Conservation (phyloP, 495 filamentous ascomycete species). For the Thozetella sp. region DNA sequence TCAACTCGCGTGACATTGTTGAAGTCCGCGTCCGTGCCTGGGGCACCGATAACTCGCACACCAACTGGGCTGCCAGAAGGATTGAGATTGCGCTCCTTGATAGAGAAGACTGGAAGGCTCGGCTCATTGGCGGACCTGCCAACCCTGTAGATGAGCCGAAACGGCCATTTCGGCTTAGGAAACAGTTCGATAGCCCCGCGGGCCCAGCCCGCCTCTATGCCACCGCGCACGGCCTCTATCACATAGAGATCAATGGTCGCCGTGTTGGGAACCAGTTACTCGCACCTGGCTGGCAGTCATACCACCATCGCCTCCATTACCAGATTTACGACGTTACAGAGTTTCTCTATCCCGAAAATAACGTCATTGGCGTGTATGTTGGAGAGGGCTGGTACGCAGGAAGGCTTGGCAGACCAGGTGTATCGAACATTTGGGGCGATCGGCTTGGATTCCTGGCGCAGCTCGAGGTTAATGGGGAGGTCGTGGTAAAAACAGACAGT, state of each 20-base stretch:
- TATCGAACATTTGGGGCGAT: constrained; percentile 45
- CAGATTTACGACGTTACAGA: constrained; percentile 52
- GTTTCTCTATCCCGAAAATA: constrained; percentile 31
- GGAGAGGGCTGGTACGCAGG: constrained; percentile 59
- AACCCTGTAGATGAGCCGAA: not conserved
- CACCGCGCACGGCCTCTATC: constrained; percentile 52
- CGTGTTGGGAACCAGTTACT: constrained; percentile 40
- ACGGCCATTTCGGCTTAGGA: constrained; percentile 21
- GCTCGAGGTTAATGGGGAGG: constrained; percentile 23
- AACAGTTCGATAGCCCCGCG: constrained; percentile 17
- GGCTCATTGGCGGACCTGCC: not conserved
- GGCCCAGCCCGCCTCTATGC: constrained; percentile 44
- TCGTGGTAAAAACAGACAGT: constrained; percentile 37
- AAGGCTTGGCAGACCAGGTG: constrained; percentile 42
- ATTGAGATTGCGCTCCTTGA: constrained; percentile 30
- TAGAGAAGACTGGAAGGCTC: constrained; percentile 12
- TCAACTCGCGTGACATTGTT: constrained; percentile 40
- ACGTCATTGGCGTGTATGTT: constrained; percentile 50
- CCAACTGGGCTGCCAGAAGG: constrained; percentile 26
- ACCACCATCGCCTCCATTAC: constrained; percentile 50
- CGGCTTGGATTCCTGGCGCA: constrained; percentile 44
- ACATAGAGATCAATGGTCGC: constrained; percentile 48
- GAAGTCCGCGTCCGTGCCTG: constrained; percentile 33
- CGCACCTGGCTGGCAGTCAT: constrained; percentile 58
- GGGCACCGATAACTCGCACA: not conserved